Evolutionary conservation across 1,139 yeast genomes (phyloP).

Genomic region (Trichomonascaceae sp.): DNA sequence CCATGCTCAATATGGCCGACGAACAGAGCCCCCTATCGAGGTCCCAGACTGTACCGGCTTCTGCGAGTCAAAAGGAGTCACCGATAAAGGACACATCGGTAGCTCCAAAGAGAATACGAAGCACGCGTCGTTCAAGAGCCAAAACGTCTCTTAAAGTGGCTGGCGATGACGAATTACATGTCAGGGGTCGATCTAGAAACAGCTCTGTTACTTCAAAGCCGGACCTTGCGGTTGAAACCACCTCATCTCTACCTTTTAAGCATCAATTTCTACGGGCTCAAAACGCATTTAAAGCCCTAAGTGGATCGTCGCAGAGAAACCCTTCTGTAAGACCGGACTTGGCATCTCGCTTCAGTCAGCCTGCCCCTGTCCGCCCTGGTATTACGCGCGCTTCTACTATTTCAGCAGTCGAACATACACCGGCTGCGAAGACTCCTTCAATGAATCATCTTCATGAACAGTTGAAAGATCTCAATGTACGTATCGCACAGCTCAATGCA

Average conservation of each 20-base stretch:
- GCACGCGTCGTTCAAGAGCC: background rate
- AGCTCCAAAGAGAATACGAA: background rate
- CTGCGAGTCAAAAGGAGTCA: background rate
- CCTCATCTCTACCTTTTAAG: background rate
- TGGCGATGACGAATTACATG: background rate
- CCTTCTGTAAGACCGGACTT: background rate
- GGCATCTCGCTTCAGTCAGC: background rate
- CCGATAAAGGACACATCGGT: background rate
- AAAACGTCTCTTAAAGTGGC: background rate
- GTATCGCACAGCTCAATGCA: background rate
- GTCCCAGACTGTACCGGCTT: background rate
- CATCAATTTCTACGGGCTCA: background rate
- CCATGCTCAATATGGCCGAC: constrained; percentile 5
- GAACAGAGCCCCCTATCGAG: background rate
- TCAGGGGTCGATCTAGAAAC: background rate
- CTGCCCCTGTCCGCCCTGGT: background rate
- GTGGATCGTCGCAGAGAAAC: background rate
- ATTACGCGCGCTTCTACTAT: background rate
- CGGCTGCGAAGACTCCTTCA: background rate
- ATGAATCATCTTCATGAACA: background rate
- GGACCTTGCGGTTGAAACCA: background rate
- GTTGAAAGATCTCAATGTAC: background rate
- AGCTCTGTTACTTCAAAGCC: background rate
- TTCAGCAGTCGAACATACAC: background rate
- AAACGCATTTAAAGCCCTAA: background rate